These are phyloP conservation scores for Nemophila menziesii DNA, from an alignment of 257 asterid genomes.

Conservation along the genomic window DNA sequence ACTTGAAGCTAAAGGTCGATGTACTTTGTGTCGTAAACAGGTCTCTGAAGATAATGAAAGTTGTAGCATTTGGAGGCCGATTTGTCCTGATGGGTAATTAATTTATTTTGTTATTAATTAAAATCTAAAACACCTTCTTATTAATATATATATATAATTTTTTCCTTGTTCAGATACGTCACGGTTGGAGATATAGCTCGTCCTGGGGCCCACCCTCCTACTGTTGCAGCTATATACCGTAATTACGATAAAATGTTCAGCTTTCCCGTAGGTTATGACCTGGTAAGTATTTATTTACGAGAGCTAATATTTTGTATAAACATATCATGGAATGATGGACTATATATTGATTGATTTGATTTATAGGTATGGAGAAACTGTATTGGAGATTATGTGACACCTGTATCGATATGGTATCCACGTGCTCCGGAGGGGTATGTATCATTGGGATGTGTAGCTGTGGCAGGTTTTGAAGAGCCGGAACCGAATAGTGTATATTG, in stretches of 20 bases:
- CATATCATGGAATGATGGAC: neutral
- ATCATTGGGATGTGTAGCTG: constrained; percentile 74
- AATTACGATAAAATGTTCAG: neutral
- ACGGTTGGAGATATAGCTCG: neutral
- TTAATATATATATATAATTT: too few species aligned
- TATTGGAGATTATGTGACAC: constrained; percentile 53
- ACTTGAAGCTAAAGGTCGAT: constrained; percentile 73
- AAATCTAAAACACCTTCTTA: neutral
- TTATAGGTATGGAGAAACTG: constrained; percentile 99
- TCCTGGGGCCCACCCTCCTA: neutral
- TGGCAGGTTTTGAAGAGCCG: constrained; percentile 57
- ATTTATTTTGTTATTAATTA: too few species aligned
- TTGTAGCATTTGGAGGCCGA: constrained; percentile 77
- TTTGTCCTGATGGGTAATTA: neutral
- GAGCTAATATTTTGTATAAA: too few species aligned
- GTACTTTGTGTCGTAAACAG: constrained; percentile 74
- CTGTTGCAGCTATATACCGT: neutral
- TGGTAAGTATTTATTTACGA: too few species aligned
- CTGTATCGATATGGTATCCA: constrained; percentile 88
- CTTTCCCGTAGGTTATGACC: neutral
- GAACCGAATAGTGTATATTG: constrained; percentile 54
- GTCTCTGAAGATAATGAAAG: constrained; percentile 41
- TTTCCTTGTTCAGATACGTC: neutral
- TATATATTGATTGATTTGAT: too few species aligned
- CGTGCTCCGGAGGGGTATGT: constrained; percentile 88